A percentile compares a stretch with the other conserved stretches of the same genome.
These are phyloP conservation scores for Wickerhamomyces sp. DNA, from an alignment of 1,139 yeast species.

Conservation along the genomic window DNA sequence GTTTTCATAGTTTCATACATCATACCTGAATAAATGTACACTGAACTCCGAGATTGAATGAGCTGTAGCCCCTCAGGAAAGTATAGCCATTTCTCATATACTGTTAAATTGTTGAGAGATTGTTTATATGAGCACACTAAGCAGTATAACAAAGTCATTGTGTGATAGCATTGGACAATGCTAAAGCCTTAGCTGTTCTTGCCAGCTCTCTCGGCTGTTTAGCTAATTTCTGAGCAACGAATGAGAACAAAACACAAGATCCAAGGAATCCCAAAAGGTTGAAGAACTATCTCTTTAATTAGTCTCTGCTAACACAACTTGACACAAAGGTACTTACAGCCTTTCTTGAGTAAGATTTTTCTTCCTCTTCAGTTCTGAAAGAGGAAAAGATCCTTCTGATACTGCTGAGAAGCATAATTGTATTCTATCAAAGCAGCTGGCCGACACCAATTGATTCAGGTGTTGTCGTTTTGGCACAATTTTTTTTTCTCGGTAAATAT, in stretches of 20 bases:
- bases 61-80: too few species aligned
- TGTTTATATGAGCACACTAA: too few species aligned
- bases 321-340: slow-evolving; percentile 41
- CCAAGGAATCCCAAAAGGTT: slow-evolving; percentile 77
- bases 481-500: too few species aligned
- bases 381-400: slow-evolving; percentile 75
- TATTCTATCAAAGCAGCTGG: slow-evolving; percentile 10
- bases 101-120: too few species aligned
- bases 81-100: too few species aligned
- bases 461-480: too few species aligned
- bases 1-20: too few species aligned
- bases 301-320: too few species aligned
- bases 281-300: slow-evolving; percentile 41
- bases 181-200: slow-evolving; percentile 18
- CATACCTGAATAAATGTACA: too few species aligned
- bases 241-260: slow-evolving; percentile 73
- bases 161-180: slow-evolving; percentile 16
- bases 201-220: slow-evolving; percentile 23
- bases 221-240: slow-evolving; percentile 66
- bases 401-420: slow-evolving; percentile 52
- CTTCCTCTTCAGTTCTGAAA: slow-evolving; percentile 83
- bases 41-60: too few species aligned
- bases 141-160: background rate
- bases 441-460: too few species aligned
- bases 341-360: slow-evolving; percentile 64